Evolutionary conservation across 1,139 yeast species (phyloP).

Genomic region (Ogataea hybrid): DNA sequence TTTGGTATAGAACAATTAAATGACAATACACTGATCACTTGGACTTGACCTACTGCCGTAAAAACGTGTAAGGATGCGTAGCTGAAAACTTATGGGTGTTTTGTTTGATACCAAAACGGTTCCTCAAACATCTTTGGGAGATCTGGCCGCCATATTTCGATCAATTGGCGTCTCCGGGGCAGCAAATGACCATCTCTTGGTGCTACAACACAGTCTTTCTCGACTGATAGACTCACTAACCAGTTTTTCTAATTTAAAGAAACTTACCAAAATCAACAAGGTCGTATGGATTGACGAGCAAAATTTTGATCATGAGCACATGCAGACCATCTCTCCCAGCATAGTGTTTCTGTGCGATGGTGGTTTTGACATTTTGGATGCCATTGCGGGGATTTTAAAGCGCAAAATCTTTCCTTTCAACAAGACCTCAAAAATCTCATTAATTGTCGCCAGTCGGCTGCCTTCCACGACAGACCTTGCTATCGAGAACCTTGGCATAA

Average conservation of each 20-base stretch:
- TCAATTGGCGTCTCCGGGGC: constrained; percentile 11
- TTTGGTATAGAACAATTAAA: constrained; percentile 4
- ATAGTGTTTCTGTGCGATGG: constrained; percentile 40
- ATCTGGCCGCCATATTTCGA: constrained; percentile 20
- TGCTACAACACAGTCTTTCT: constrained; percentile 56
- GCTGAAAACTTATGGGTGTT: constrained; percentile 3
- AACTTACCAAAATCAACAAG: constrained; percentile 54
- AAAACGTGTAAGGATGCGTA: constrained; percentile 10
- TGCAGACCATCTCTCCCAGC: constrained; percentile 31
- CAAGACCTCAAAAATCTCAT: constrained; percentile 14
- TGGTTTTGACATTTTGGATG: constrained; percentile 23
- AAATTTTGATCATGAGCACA: constrained; percentile 18
- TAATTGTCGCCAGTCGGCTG: constrained; percentile 14
- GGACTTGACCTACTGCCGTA: background rate
- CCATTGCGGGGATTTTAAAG: constrained; percentile 19
- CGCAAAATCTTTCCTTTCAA: constrained; percentile 29
- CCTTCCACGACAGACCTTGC: constrained; percentile 33
- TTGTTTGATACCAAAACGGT: constrained; percentile 18
- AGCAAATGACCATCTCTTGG: constrained; percentile 38
- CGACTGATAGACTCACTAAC: constrained; percentile 58
- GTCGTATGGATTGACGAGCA: constrained; percentile 55
- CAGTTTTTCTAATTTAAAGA: constrained; percentile 56
- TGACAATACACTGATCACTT: background rate
- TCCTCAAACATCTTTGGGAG: constrained; percentile 15
- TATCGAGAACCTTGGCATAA: constrained; percentile 35